These are phyloP conservation scores for Aspergillus piperis DNA, from an alignment of 2,329 filamentous ascomycete genomes.

Conservation along the genomic window DNA sequence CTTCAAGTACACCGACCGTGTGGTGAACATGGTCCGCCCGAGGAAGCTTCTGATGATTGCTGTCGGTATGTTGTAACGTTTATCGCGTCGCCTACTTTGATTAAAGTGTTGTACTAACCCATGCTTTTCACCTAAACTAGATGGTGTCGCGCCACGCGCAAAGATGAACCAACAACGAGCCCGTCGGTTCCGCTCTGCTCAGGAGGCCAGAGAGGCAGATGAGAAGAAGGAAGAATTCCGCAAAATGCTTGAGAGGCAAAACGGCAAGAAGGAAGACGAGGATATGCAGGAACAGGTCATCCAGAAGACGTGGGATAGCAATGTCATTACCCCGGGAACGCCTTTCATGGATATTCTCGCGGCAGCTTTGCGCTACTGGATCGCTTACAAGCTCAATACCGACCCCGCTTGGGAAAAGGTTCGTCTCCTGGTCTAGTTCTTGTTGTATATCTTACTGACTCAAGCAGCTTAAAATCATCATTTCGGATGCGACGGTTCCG, in stretches of 20 bases:
- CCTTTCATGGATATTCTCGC: slow-evolving; percentile 98
- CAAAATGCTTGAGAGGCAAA: slow-evolving; percentile 79
- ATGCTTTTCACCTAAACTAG: slow-evolving; percentile 48
- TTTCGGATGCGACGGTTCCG: slow-evolving; percentile 95
- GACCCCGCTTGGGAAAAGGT: slow-evolving; percentile 90
- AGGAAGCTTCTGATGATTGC: slow-evolving; percentile 97
- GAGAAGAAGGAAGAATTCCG: slow-evolving; percentile 85
- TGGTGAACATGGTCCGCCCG: slow-evolving; percentile 97
- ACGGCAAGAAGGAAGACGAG: slow-evolving; percentile 63
- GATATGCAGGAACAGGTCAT: slow-evolving; percentile 62
- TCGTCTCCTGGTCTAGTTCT: slow-evolving; percentile 11
- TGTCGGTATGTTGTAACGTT: slow-evolving; percentile 61
- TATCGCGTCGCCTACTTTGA: neutral
- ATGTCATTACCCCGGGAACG: slow-evolving; percentile 89
- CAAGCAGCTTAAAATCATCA: slow-evolving; percentile 81
- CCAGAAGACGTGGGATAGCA: slow-evolving; percentile 91
- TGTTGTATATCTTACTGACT: slow-evolving; percentile 25
- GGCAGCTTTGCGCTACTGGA: slow-evolving; percentile 89
- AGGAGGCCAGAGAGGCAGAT: slow-evolving; percentile 92
- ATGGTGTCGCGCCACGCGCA: slow-evolving; percentile 93
- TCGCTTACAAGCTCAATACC: slow-evolving; percentile 94
- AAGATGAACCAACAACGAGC: slow-evolving; percentile 99
- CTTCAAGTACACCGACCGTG: slow-evolving; percentile 97
- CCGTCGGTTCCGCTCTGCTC: slow-evolving; percentile 88
- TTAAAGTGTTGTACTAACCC: slow-evolving; percentile 2